A percentile compares a stretch with the other conserved stretches of the same genome.
These are phyloP conservation scores for Pulveroboletus sp. DNA, from an alignment of 768 basidiomycete genomes.

Conservation along the genomic window DNA sequence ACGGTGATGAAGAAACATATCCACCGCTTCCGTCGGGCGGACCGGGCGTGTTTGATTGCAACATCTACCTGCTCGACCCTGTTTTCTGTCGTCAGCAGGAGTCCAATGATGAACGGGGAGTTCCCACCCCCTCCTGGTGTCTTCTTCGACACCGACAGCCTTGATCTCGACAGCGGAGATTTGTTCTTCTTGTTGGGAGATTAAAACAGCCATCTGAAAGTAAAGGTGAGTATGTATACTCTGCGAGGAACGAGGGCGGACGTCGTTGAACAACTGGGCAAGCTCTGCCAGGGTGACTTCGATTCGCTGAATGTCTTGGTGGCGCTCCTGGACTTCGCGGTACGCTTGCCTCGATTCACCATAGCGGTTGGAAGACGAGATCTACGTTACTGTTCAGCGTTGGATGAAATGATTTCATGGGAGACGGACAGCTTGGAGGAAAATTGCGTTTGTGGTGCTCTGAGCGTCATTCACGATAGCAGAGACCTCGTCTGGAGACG, in stretches of 20 bases:
- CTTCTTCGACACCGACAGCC: slow-evolving; percentile 57
- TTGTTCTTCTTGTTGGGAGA: slow-evolving; percentile 77
- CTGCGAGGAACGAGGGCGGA: slow-evolving; percentile 27
- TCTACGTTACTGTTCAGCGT: slow-evolving; percentile 35
- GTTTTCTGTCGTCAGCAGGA: not conserved
- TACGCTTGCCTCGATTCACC: slow-evolving; percentile 79
- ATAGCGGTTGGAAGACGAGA: slow-evolving; percentile 75
- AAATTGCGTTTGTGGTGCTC: slow-evolving; percentile 61
- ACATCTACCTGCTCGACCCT: slow-evolving; percentile 61
- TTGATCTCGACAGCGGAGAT: slow-evolving; percentile 61
- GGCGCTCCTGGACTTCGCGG: slow-evolving; percentile 84
- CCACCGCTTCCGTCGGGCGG: slow-evolving; percentile 79
- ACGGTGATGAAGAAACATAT: slow-evolving; percentile 73
- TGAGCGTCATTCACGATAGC: slow-evolving; percentile 62
- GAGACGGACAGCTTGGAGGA: slow-evolving; percentile 61
- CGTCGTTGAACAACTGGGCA: slow-evolving; percentile 84
- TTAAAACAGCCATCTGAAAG: slow-evolving; percentile 68
- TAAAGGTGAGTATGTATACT: not conserved
- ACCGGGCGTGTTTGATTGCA: slow-evolving; percentile 64
- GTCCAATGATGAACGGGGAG: not conserved
- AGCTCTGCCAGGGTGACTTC: slow-evolving; percentile 87
- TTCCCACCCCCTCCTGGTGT: slow-evolving; percentile 69
- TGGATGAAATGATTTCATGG: not conserved
- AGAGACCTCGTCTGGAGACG: slow-evolving; percentile 74
- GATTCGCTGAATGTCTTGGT: slow-evolving; percentile 80